Base-by-base conservation (phyloP, 805 yeast genomes). In the Wickerhamiella sergipiensis region DNA sequence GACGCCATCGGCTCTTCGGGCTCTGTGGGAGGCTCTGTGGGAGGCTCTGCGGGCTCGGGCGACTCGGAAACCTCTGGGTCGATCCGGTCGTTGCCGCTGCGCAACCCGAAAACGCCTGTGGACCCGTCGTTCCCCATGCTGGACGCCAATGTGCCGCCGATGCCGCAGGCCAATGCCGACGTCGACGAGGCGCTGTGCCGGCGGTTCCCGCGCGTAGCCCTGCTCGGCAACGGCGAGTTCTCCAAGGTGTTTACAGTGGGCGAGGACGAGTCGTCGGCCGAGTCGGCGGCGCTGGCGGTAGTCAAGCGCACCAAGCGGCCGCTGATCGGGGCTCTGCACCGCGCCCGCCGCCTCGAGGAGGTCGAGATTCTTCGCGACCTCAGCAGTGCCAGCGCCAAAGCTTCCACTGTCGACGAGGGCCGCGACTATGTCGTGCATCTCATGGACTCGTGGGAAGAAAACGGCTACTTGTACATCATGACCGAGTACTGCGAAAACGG, bases 401-500 rank as follows among this genome's bases (percentile, higher is more conserved):
- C 53, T 23, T 62, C 49, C 17, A 63, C 58, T 47, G 71, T 17
- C 19, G 74, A 71, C 24, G 85, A 80, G 50, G 92, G 88, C 12
- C 77, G 78, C 56, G 94, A 85, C 58, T 81, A 85, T 62, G 77
- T 92, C 39, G 77, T 92, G 45, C 80, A 80, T 56, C 79, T 85
- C 57, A 75, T 86, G 17, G 88, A 86, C 62, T 85, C 84, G 29
- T 90, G 97, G 96, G 94, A 85, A 56, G 51, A 54, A 46, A 76
- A 79, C 61, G 78, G 79, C 45, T 80, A 80, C 57, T 77, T 83
- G 56, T 92, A 90, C 64, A 86, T 92, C 39, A 85, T 88, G 92
- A 87, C 95, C 3, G 97, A 90, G 59, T 89, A 71, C 66, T 92
- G 96, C 68, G 97, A 89, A 61, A 92, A 89, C 63, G 97, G 97